Conservation (phyloP, 2,329 filamentous ascomycete species). For the Ilyonectria sp. region DNA sequence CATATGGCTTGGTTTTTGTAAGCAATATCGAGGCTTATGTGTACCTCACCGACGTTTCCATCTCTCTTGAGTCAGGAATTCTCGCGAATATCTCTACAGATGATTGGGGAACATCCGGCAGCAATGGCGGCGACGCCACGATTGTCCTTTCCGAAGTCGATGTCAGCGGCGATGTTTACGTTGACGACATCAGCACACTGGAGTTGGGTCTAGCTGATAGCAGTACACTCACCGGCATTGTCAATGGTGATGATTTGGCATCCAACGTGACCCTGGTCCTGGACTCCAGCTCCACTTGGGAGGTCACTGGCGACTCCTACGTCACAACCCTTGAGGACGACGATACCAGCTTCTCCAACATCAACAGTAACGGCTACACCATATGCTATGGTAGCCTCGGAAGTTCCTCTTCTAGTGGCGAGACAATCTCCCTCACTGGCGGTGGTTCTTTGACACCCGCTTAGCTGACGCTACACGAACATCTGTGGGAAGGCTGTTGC, state of each 20-base stretch:
- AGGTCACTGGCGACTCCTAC: slow-evolving; percentile 21
- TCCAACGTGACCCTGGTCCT: slow-evolving; percentile 8
- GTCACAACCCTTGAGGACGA: slow-evolving; percentile 14
- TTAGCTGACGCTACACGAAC: neutral
- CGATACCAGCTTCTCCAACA: slow-evolving; percentile 18
- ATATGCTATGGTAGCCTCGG: slow-evolving; percentile 14
- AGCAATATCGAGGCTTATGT: slow-evolving; percentile 21
- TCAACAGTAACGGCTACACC: slow-evolving; percentile 24
- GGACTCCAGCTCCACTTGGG: slow-evolving; percentile 19
- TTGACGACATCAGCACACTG: slow-evolving; percentile 17
- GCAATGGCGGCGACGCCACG: slow-evolving; percentile 17
- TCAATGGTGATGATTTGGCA: slow-evolving; percentile 10
- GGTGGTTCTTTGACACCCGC: slow-evolving; percentile 20
- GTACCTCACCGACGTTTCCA: slow-evolving; percentile 17
- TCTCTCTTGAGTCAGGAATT: slow-evolving; percentile 20
- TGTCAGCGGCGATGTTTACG: slow-evolving; percentile 19
- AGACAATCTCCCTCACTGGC: slow-evolving; percentile 14
- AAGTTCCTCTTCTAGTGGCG: slow-evolving; percentile 6
- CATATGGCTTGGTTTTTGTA: slow-evolving; percentile 18
- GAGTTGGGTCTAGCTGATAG: slow-evolving; percentile 13
- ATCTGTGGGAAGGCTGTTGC: neutral
- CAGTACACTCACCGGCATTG: slow-evolving; percentile 9
- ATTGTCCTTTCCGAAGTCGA: slow-evolving; percentile 13
- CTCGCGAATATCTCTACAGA: slow-evolving; percentile 23
- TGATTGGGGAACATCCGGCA: slow-evolving; percentile 24